Base-by-base conservation (phyloP, 139 green algal genomes). In the Picochlorum costavermella region DNA sequence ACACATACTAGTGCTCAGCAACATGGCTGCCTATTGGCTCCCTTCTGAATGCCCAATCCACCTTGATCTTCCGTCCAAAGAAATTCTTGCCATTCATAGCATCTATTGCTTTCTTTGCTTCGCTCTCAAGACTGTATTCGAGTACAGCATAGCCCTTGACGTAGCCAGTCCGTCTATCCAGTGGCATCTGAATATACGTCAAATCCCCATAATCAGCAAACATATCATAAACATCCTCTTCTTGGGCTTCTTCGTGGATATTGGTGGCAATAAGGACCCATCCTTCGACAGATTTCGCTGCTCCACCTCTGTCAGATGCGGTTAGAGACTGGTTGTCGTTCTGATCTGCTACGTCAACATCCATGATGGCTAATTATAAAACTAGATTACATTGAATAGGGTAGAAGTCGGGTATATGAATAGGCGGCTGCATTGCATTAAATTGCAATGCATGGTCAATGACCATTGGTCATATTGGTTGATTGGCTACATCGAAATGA, bases 121-220 rank as follows among this genome's bases (percentile, higher is more conserved):
- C 88, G 59, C 81, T 61, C 62, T 86, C 80, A 4, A 45, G 77
- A 40, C 81, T 85, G 64, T 97, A 98, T 81, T 98, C 92, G 0
- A 98, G 76, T 11, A 98, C 64, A 1, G 92, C 92, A 77, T 98
- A 98, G 50, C 92, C 92, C 67, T 88, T 65, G 9, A 79, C 49
- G 2, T 55, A 64, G 14, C 91, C 91, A 9, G 92, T 98, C 57
- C 94, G 74, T 13, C 93, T 75, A 65, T 98, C 92, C 40, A 98
- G 73, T 63, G 98, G 98, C 48, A 98, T 71, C 77, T 97, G 90
- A 30, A 97, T 84, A 76, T 96, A 96, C 63, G 91, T 96, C 29
- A 98, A 74, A 23, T 97, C 86, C 0, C 92, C 92, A 70, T 82
- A 95, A 51, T 98, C 92, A 5, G 78, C 78, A 68, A 97, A 98